Evolutionary conservation across 495 filamentous ascomycete species (phyloP).

Genomic region (Aspergillus haitiensis): DNA sequence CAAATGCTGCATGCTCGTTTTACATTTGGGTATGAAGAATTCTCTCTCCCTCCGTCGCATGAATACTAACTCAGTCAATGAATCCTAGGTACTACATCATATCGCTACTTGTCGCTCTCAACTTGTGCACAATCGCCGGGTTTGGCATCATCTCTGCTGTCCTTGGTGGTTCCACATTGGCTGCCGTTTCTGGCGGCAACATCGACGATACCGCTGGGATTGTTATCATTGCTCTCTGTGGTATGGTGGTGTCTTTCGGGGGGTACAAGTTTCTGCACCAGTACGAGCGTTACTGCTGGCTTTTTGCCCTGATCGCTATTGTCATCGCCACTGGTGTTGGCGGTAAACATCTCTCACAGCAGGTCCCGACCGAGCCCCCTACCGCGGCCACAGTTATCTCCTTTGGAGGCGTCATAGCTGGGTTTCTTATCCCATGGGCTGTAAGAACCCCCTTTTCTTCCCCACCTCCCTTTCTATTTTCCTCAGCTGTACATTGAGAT

Average conservation of each 20-base stretch:
- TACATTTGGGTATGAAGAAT: slow-evolving; percentile 45
- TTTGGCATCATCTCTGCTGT: slow-evolving; percentile 19
- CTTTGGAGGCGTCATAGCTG: slow-evolving; percentile 19
- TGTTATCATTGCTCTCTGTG: slow-evolving; percentile 49
- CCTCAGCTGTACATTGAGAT: not conserved
- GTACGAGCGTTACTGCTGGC: slow-evolving; percentile 58
- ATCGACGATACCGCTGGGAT: slow-evolving; percentile 51
- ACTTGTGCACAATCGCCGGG: slow-evolving; percentile 18
- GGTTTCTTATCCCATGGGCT: slow-evolving; percentile 19
- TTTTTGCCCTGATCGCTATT: slow-evolving; percentile 55
- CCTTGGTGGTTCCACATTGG: slow-evolving; percentile 48
- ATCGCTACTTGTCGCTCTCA: slow-evolving; percentile 20
- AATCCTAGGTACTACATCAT: slow-evolving; percentile 31
- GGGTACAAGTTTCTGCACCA: slow-evolving; percentile 54
- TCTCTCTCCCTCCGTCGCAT: not conserved
- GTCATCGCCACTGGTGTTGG: slow-evolving; percentile 51
- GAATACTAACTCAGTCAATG: not conserved
- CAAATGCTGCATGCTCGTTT: slow-evolving; percentile 58
- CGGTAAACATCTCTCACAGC: slow-evolving; percentile 33
- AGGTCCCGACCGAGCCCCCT: slow-evolving; percentile 22
- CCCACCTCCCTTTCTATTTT: not conserved
- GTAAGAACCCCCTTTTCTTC: not conserved
- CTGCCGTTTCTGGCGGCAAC: slow-evolving; percentile 50
- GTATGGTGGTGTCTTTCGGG: slow-evolving; percentile 49
- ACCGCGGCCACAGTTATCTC: slow-evolving; percentile 26